Base-by-base conservation (phyloP, 2,329 filamentous ascomycete species). In the Fusarium sp. region DNA sequence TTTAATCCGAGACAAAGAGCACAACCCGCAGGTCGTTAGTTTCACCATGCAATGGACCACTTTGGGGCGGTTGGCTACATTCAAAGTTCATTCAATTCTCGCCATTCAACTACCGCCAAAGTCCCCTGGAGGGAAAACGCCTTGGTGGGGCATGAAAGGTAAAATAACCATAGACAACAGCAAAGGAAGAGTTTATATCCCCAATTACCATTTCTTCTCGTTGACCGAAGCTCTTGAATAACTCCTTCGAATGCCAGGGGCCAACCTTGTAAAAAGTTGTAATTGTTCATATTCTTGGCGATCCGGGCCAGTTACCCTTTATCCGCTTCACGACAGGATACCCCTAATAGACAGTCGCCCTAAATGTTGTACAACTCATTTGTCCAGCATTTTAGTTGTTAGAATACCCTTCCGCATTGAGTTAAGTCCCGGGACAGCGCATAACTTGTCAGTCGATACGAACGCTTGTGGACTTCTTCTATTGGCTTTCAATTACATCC, bases 1-100 rank as follows among this genome's bases (percentile, higher is more conserved):
- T 40, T 63, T 58, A 67, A 69, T 48, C 54, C 60, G 67, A 74
- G 73, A 75, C 73, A 76, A 65, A 62, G 68, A 71, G 59, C 32
- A 50, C 45, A 46, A 46, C 56, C 42, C 42, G 57, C 37, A 59
- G 35, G 53, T 23, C 26, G 44, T 62, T 54, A 44, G 20, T 37
- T 38, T 35, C 44, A 17, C 23, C 23, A 23, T 23, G 10, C 10
- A 35, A 42, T 44, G 50, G 18, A 48, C 48, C 45, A 35, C 26
- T 40, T 41, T 60, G 49, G 48, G 38, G 35, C 37, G 38, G 56
- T 60, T 56, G 53, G 40, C 52, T 35, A 44, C 41, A 68, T 71
- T 71, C 64, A 54, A 46, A 69, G 35, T 17, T 15, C 35, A 59
- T 46, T 48, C 59, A 44, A 41, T 46, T 37, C 42, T 69, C 45